Conservation (phyloP, 1,284 basidiomycete species). For the Apiotrichum sp. region DNA sequence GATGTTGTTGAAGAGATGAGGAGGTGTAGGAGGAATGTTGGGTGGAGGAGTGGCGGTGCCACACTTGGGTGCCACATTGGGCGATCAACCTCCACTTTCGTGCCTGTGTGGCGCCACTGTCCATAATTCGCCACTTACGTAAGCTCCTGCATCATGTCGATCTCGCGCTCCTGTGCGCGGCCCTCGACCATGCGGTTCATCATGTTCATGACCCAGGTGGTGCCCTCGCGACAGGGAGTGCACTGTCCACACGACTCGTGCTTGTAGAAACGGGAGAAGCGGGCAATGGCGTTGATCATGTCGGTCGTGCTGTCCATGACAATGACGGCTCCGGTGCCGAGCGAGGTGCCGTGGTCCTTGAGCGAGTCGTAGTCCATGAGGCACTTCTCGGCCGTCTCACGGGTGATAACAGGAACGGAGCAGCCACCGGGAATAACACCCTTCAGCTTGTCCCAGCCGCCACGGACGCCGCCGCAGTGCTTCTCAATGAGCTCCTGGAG, state of each 20-base stretch:
- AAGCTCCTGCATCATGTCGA: conserved; percentile 91
- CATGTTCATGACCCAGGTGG: conserved; percentile 99
- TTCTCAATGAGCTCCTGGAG: conserved; percentile 90
- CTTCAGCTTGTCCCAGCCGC: conserved; percentile 89
- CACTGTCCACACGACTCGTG: conserved; percentile 99
- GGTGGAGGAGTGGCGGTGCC: conserved; percentile 3
- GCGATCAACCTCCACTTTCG: too few species aligned
- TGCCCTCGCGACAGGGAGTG: conserved; percentile 92
- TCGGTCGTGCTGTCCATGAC: conserved; percentile 99
- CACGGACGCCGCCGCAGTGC: conserved; percentile 89
- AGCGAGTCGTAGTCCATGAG: conserved; percentile 99
- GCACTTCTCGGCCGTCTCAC: conserved; percentile 71
- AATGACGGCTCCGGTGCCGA: conserved; percentile 96
- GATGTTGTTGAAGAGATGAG: not conserved
- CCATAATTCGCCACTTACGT: conserved; percentile 53
- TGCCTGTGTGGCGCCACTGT: not conserved
- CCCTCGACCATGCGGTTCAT: conserved; percentile 82
- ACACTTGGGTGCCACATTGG: too few species aligned
- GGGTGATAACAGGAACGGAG: conserved; percentile 93
- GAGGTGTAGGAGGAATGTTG: not conserved
- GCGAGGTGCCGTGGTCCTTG: conserved; percentile 87
- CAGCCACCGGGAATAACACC: conserved; percentile 94
- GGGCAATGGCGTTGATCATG: conserved; percentile 83
- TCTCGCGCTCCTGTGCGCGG: conserved; percentile 82
- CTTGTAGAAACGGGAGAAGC: conserved; percentile 93